Evolutionary conservation across 1,284 basidiomycete species (phyloP), one percentile per base, ranked within the genome.

Genomic region (Sutorius eximius): DNA sequence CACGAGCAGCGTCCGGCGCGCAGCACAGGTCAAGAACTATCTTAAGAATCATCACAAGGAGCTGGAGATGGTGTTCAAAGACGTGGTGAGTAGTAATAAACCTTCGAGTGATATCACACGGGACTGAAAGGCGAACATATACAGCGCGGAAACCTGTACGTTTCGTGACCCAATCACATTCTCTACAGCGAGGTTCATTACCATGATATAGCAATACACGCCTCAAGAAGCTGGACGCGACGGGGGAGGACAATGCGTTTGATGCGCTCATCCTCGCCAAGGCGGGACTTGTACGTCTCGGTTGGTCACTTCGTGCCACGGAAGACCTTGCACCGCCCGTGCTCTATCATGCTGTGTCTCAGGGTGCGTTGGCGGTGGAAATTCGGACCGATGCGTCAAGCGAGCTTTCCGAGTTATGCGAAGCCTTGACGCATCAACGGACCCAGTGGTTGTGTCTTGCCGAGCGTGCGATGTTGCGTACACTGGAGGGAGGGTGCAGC

Each of bases 401-500:
- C 0, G 81, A 80, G 55, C 78, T 86, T 3, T 74, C 80, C 41
- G 79, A 81, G 51, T 73, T 93, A 12, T 87, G 93, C 65, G 75
- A 79, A 41, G 75, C 76, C 20, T 71, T 95, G 44, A 90, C 83
- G 3, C 89, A 95, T 70, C 83, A 84, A 76, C 78, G 79, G 65
- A 93, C 92, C 0, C 80, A 87, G 55, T 91, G 86, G 85, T 75
- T 69, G 51, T 91, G 89, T 64, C 76, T 80, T 20, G 92, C 93
- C 8, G 97, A 99, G 73, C 84, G 96, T 12, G 90, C 89, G 1
- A 87, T 92, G 70, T 77, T 99, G 59, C 80, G 88, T 36, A 87
- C 91, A 36, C 79, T 99, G 50, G 96, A 99, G 71, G 97, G 97
- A 12, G 97, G 95, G 29, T 99, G 97, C 73, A 95, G 91, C 56